Evolutionary conservation across 2,329 filamentous ascomycete genomes (phyloP).

Genomic region (Cylindrodendrum hubeiense): DNA sequence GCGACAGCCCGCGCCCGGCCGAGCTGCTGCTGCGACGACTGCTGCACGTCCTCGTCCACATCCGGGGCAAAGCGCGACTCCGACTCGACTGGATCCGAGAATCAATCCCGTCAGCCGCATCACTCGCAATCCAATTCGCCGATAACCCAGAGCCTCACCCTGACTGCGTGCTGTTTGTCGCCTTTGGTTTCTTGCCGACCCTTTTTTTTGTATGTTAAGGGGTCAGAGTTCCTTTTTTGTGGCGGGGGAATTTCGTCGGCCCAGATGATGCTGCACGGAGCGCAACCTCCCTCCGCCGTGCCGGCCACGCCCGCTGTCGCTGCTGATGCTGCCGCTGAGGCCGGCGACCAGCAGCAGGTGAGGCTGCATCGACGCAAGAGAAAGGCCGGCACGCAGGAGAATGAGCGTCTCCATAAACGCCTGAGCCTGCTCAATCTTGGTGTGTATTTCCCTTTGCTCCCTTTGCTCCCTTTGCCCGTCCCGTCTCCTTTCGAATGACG

Average conservation of each 20-base stretch:
- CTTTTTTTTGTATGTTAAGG: conserved; percentile 16
- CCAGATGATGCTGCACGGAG: conserved; percentile 51
- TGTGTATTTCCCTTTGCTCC: conserved; percentile 58
- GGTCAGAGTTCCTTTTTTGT: conserved; percentile 14
- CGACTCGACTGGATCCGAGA: neutral
- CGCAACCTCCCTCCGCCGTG: conserved; percentile 46
- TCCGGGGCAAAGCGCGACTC: conserved; percentile 20
- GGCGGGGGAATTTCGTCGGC: conserved; percentile 25
- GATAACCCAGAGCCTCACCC: neutral
- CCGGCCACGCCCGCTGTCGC: conserved; percentile 32
- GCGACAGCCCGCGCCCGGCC: conserved; percentile 42
- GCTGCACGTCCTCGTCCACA: conserved; percentile 39
- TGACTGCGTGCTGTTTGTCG: neutral
- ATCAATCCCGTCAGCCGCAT: conserved; percentile 11
- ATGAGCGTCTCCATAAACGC: conserved; percentile 85
- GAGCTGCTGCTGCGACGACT: conserved; percentile 34
- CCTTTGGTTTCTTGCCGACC: too few species aligned
- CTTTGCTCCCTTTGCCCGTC: neutral
- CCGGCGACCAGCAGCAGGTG: conserved; percentile 34
- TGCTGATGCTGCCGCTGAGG: neutral
- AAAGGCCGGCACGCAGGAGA: conserved; percentile 71
- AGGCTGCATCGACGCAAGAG: conserved; percentile 61
- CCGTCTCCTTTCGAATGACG: neutral
- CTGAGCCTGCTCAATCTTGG: conserved; percentile 86
- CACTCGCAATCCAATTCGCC: conserved; percentile 13